phyloP scores from a whole-genome alignment of 1,284 basidiomycete genomes.

The Cronartium quercuum region DNA sequence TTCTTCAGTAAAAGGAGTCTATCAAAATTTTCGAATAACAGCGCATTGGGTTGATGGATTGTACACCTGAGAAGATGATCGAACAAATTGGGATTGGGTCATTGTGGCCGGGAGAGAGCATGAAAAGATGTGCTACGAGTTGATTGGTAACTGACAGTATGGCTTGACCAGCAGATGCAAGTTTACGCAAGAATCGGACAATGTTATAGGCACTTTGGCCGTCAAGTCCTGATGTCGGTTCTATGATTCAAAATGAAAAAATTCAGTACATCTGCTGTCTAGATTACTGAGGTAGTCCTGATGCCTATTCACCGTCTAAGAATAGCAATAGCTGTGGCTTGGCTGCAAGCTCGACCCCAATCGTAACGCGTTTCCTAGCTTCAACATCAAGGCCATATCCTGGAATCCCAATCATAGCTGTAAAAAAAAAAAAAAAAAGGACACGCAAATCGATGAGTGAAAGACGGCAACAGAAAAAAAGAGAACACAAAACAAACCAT shows the following conservation, averaged over 20 bases:
- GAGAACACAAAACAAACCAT: constrained; percentile 50
- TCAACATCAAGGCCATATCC: constrained; percentile 55
- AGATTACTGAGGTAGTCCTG: constrained; percentile 32
- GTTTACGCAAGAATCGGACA: constrained; percentile 65
- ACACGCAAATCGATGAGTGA: not conserved
- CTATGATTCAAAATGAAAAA: constrained; percentile 35
- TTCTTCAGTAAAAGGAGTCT: constrained; percentile 54
- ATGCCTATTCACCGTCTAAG: constrained; percentile 13
- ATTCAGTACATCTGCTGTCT: constrained; percentile 48
- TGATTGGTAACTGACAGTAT: constrained; percentile 47
- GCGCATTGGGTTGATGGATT: constrained; percentile 58
- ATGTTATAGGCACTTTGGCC: constrained; percentile 85
- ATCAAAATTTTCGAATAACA: constrained; percentile 60
- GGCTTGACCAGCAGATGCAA: constrained; percentile 79
- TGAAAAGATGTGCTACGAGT: constrained; percentile 49
- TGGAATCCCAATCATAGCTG: constrained; percentile 46
- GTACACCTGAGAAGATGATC: constrained; percentile 50
- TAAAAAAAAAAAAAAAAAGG: not conserved
- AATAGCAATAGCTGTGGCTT: constrained; percentile 42
- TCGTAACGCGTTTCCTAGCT: constrained; percentile 58
- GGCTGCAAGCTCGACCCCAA: constrained; percentile 59
- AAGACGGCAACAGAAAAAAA: not conserved
- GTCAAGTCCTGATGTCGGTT: constrained; percentile 69
- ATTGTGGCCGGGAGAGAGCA: constrained; percentile 43
- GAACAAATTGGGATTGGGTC: constrained; percentile 54